Evolutionary conservation across 1,284 basidiomycete species (phyloP).

Genomic region (Fistulina hepatica): DNA sequence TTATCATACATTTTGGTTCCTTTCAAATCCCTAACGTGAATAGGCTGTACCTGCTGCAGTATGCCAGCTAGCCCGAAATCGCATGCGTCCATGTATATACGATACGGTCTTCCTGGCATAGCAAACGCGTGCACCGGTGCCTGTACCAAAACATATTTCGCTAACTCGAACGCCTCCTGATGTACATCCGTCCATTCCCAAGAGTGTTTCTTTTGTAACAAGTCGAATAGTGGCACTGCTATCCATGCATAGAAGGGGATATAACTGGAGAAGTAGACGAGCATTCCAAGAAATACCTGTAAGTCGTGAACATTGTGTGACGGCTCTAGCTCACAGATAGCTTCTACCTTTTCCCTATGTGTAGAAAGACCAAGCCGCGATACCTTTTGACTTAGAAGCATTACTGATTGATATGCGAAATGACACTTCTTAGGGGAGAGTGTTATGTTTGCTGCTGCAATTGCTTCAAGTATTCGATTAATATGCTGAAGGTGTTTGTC

Average conservation of each 20-base stretch:
- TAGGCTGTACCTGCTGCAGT: slow-evolving; percentile 20
- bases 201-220: not conserved
- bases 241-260: not conserved
- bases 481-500: slow-evolving; percentile 25
- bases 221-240: not conserved
- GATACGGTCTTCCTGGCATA: slow-evolving; percentile 19
- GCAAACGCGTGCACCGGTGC: slow-evolving; percentile 24
- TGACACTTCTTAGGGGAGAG: slow-evolving; percentile 25
- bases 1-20: slow-evolving; percentile 20
- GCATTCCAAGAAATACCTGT: slow-evolving; percentile 11
- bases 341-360: slow-evolving; percentile 14
- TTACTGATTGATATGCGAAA: slow-evolving; percentile 22
- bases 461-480: slow-evolving; percentile 20
- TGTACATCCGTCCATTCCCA: slow-evolving; percentile 21
- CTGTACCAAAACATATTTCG: slow-evolving; percentile 18
- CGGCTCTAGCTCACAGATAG: slow-evolving; percentile 12
- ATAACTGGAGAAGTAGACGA: slow-evolving; percentile 9
- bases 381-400: slow-evolving; percentile 27
- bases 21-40: slow-evolving; percentile 18
- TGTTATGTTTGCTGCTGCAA: slow-evolving; percentile 21
- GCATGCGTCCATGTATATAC: slow-evolving; percentile 11
- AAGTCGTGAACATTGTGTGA: slow-evolving; percentile 14
- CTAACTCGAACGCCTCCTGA: slow-evolving; percentile 15
- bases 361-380: not conserved
- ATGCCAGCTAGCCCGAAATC: slow-evolving; percentile 15